Evolutionary conservation across 2,329 filamentous ascomycete genomes (phyloP), one percentile per base, ranked within the genome.

Genomic region (Epichloe gansuensis): DNA sequence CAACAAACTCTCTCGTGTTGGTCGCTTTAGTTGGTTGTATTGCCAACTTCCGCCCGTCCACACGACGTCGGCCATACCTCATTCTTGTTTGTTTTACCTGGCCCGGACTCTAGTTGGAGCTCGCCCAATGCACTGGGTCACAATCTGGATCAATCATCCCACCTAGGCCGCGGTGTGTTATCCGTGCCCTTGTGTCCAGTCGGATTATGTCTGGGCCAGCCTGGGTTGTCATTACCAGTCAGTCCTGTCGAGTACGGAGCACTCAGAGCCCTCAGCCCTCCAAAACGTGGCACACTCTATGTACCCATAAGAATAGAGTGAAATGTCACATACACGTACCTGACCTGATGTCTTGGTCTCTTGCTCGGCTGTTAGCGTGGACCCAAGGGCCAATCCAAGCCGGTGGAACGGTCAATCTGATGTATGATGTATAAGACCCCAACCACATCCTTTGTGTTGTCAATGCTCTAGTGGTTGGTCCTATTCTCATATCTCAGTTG

Each of bases 401-500:
- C 35, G n/a, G 48, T 41, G 54, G 50, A 52, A 50, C 43, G 34
- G 31, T 39, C 41, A 50, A 48, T 37, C 37, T 46, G 21, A 28
- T 46, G 41, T 50, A 31, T 35, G 42, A 37, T 50, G 50, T 56
- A 58, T 58, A 58, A 58, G 51, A 57, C 52, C 47, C 42, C 34
- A 50, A 50, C 45, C 46, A n/a, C 25, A 38, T 48, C 53, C 53
- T 49, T 42, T 23, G 23, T 5, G 25, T 34, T 13, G 42, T 42
- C 34, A 37, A 37, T 21, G 11, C 7, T 31, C 15, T 23, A 8
- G n/a, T 21, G 25, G 17, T 12, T 31, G 31, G 42, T 35, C 2
- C 23, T 39, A 42, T 44, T 34, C 43, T 49, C 17, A 12, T 37
- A 13, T 23, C 6, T 21, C 38, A 31, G 35, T 15, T 4, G 5